Conservation (phyloP, 2,329 filamentous ascomycete genomes). For the Incumbomyces delicatus region DNA sequence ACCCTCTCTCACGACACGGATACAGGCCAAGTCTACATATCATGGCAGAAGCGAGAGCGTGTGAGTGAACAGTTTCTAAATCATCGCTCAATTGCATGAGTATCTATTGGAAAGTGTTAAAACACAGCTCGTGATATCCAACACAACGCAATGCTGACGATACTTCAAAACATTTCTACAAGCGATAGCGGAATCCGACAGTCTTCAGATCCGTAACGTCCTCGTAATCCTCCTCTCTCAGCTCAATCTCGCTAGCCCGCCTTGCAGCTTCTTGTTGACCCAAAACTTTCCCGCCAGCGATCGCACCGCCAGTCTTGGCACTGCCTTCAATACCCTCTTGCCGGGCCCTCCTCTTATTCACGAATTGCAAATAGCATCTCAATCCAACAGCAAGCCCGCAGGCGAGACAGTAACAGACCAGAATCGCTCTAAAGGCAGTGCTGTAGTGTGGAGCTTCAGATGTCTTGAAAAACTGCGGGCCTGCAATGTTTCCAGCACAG, state of each 20-base stretch:
- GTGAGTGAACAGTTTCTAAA: too few relatives aligned
- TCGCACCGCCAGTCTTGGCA: constrained; percentile 8
- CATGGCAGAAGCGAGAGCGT: too few relatives aligned
- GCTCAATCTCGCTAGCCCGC: constrained; percentile 20
- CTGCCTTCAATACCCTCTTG: constrained; percentile 34
- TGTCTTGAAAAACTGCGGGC: constrained; percentile 46
- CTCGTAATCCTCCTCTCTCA: constrained; percentile 42
- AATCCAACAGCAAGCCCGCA: too few relatives aligned
- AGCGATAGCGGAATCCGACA: constrained; percentile 47
- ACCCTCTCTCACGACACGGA: too few relatives aligned
- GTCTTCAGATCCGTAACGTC: constrained; percentile 53
- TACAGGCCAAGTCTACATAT: too few relatives aligned
- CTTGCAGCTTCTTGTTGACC: too few relatives aligned
- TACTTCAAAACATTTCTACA: too few relatives aligned
- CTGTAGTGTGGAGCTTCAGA: constrained; percentile 43
- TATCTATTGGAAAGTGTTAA: too few relatives aligned
- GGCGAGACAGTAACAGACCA: constrained; percentile 46
- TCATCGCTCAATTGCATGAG: too few relatives aligned
- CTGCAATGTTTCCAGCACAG: constrained; percentile 47
- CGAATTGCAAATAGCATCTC: constrained; percentile 33
- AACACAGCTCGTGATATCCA: too few relatives aligned
- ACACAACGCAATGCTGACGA: too few relatives aligned
- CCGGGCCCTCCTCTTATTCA: constrained; percentile 35
- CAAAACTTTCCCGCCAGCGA: not conserved
- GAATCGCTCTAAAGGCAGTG: constrained; percentile 29